phyloP scores from a whole-genome alignment of 179 eudicot species.

The Actinidia polygama region DNA sequence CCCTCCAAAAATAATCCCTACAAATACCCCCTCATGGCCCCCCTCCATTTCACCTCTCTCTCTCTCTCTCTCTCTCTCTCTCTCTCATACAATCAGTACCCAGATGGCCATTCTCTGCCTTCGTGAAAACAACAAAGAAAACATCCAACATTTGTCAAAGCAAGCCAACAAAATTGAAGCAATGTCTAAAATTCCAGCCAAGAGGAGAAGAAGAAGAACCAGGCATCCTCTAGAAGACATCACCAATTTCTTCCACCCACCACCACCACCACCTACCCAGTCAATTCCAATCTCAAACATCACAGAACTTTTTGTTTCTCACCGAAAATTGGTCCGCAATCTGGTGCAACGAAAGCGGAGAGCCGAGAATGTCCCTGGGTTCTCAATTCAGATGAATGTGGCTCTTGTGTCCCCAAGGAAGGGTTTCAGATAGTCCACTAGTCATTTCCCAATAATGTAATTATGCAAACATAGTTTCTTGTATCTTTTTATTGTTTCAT shows the following conservation, averaged over 20 bases:
- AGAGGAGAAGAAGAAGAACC: not conserved
- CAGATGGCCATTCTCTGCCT: conserved; percentile 4
- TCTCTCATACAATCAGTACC: not conserved
- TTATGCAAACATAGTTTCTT: not conserved
- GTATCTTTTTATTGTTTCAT: not conserved
- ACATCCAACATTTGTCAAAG: conserved; percentile 3
- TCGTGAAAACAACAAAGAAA: not conserved
- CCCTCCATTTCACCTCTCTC: not conserved
- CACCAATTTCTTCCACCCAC: not conserved
- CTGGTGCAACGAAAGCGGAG: not conserved
- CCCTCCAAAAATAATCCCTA: not conserved
- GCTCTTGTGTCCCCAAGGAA: not conserved
- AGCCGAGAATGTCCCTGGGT: not conserved
- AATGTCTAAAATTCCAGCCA: not conserved
- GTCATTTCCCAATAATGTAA: not conserved
- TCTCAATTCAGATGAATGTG: not conserved
- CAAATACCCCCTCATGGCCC: conserved; percentile 10
- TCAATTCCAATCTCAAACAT: not conserved
- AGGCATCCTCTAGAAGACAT: conserved; percentile 16
- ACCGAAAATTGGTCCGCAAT: not conserved
- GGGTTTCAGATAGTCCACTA: conserved; percentile 6
- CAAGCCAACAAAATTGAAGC: not conserved
- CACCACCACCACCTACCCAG: too few relatives aligned
- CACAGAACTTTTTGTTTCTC: conserved; percentile 1
- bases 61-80: not conserved